phyloP scores from a whole-genome alignment of 441 rosid species.

The Croton laevigatus region DNA sequence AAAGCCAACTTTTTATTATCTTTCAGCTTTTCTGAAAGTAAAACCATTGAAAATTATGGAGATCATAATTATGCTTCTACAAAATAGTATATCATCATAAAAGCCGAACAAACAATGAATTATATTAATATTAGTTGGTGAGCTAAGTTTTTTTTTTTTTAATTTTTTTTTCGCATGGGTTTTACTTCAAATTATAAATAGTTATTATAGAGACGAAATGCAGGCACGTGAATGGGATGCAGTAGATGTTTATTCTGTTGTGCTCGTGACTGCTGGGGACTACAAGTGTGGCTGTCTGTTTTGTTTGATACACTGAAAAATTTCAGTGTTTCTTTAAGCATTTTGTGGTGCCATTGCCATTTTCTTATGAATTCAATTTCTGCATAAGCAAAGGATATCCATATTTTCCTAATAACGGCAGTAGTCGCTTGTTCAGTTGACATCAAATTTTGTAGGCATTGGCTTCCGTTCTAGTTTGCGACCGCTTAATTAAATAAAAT shows the following conservation, averaged over 20 bases:
- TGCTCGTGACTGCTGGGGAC: constrained; percentile 16
- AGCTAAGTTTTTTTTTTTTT: background rate
- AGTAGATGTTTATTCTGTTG: constrained; percentile 1
- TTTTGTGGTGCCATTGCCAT: background rate
- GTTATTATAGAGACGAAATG: background rate
- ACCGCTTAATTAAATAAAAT: no score
- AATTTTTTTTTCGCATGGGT: no score
- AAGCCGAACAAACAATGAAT: background rate
- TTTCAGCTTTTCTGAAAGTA: constrained; percentile 7
- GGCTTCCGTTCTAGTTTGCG: no score
- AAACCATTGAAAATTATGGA: background rate
- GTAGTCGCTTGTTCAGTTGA: no score
- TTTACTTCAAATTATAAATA: background rate
- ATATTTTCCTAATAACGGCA: no score
- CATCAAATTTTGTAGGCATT: no score
- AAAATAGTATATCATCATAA: constrained; percentile 6
- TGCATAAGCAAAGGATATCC: no score
- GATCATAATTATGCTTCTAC: background rate
- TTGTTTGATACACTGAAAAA: constrained; percentile 5
- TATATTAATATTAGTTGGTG: background rate
- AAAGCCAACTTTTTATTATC: background rate
- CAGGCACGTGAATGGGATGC: background rate
- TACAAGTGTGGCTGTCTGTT: background rate
- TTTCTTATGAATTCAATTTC: background rate
- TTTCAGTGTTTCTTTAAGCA: background rate